Conservation (phyloP, 2,329 filamentous ascomycete genomes). For the Elsinoe necatrix region DNA sequence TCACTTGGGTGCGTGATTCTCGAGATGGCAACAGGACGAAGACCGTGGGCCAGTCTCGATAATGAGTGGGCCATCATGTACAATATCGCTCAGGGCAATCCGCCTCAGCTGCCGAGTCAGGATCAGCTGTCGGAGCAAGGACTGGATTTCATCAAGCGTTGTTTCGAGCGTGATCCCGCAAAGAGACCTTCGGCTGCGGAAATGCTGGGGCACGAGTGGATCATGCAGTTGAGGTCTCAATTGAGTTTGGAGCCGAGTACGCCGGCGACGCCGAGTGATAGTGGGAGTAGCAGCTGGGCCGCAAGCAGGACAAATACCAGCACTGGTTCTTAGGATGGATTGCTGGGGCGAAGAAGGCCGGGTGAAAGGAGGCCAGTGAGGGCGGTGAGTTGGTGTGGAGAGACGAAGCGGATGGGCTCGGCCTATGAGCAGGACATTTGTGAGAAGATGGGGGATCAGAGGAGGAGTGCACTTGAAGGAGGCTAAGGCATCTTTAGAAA, state of each 20-base stretch:
- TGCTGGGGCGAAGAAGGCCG: background rate
- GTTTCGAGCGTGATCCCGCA: slow-evolving; percentile 76
- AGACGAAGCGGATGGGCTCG: background rate
- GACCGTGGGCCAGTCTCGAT: slow-evolving; percentile 91
- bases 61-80: slow-evolving; percentile 99
- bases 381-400: slow-evolving; percentile 2
- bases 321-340: background rate
- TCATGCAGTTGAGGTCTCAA: slow-evolving; percentile 42
- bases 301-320: background rate
- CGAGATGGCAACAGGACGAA: slow-evolving; percentile 91
- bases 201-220: slow-evolving; percentile 90
- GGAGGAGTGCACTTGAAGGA: background rate
- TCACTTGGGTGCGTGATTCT: slow-evolving; percentile 92
- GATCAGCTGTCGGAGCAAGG: slow-evolving; percentile 81
- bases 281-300: slow-evolving; percentile 15
- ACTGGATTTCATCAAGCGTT: slow-evolving; percentile 78
- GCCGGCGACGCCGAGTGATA: slow-evolving; percentile 33
- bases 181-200: slow-evolving; percentile 76
- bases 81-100: slow-evolving; percentile 96
- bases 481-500: background rate
- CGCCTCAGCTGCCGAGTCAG: slow-evolving; percentile 68
- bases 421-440: background rate
- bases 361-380: background rate
- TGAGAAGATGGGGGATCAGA: background rate
- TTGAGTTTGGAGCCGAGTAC: slow-evolving; percentile 40